These are phyloP conservation scores for Geotrichum histeridarum DNA, from an alignment of 1,139 yeast genomes.

Conservation along the genomic window DNA sequence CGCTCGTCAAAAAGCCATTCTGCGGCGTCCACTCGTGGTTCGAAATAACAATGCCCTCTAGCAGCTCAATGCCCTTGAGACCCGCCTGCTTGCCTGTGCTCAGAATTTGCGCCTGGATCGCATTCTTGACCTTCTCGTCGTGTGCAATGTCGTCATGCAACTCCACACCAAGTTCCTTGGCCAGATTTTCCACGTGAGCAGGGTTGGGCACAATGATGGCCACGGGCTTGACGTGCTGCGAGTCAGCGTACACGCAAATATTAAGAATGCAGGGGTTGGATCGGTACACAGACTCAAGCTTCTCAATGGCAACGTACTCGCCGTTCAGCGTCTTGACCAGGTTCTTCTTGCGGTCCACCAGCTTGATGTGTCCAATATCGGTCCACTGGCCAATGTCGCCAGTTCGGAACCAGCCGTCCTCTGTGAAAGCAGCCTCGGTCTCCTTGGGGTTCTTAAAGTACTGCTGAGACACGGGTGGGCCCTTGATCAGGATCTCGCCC, in stretches of 20 bases:
- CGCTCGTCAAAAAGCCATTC: constrained; percentile 87
- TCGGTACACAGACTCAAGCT: constrained; percentile 75
- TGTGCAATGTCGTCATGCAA: constrained; percentile 51
- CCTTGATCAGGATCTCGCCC: constrained; percentile 85
- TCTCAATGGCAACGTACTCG: constrained; percentile 95
- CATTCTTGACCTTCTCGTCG: constrained; percentile 53
- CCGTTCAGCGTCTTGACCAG: constrained; percentile 94
- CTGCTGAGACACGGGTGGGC: constrained; percentile 65
- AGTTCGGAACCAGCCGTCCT: constrained; percentile 91
- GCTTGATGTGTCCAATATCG: constrained; percentile 64
- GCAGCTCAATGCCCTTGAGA: constrained; percentile 75
- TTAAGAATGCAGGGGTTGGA: constrained; percentile 72
- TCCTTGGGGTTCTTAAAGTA: constrained; percentile 83
- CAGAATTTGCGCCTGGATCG: constrained; percentile 55
- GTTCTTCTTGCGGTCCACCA: constrained; percentile 94
- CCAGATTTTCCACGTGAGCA: constrained; percentile 55
- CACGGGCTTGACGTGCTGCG: constrained; percentile 77
- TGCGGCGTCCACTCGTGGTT: constrained; percentile 98
- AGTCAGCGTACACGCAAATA: constrained; percentile 91
- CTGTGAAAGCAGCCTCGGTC: constrained; percentile 68
- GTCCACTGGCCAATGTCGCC: constrained; percentile 98
- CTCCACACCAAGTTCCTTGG: constrained; percentile 49
- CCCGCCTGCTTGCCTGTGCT: constrained; percentile 79
- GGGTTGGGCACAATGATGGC: constrained; percentile 86
- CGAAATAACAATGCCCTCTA: constrained; percentile 70